phyloP scores from a whole-genome alignment of 805 yeast genomes.

The Wickerhamomyces canadensis region DNA sequence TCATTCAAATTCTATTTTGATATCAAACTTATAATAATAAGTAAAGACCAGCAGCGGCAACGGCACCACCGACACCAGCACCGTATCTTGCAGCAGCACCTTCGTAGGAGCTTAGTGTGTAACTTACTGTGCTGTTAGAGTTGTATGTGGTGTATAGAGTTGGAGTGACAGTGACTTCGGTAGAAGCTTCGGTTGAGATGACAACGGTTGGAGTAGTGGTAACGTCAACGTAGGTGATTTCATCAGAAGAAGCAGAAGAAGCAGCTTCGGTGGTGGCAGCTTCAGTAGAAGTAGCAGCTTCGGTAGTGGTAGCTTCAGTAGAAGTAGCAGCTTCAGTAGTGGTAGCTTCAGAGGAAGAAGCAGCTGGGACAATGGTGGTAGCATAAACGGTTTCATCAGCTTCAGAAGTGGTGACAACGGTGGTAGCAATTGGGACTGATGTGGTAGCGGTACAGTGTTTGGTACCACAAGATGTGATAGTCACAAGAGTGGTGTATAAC shows the following conservation, averaged over 20 bases:
- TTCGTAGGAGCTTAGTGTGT: slow-evolving; percentile 14
- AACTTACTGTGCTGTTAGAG: slow-evolving; percentile 13
- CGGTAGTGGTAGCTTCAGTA: slow-evolving; percentile 2
- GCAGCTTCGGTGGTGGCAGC: slow-evolving; percentile 34
- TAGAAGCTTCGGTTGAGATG: slow-evolving; percentile 38
- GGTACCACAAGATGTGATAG: slow-evolving; percentile 25
- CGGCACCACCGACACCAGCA: slow-evolving; percentile 23
- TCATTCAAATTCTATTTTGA: too few relatives aligned
- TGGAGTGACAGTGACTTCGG: slow-evolving; percentile 31
- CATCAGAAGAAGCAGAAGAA: slow-evolving; percentile 39
- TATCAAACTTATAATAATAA: slow-evolving; percentile 18
- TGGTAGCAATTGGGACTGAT: slow-evolving; percentile 8
- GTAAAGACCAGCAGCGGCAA: slow-evolving; percentile 23
- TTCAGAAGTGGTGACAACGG: slow-evolving; percentile 16
- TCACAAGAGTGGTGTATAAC: slow-evolving; percentile 16
- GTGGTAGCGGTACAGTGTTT: slow-evolving; percentile 14
- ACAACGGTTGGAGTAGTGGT: slow-evolving; percentile 33
- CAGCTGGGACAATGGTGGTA: slow-evolving; percentile 14
- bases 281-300: slow-evolving; percentile 30
- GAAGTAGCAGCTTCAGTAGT: slow-evolving; percentile 1
- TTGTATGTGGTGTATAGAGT: slow-evolving; percentile 31
- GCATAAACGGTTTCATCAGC: slow-evolving; percentile 17
- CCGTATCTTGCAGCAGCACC: slow-evolving; percentile 17
- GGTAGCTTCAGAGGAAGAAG: slow-evolving; percentile 2
- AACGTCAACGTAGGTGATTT: slow-evolving; percentile 32